Conservation (phyloP, 805 yeast species). For the Teunomyces kruisii region DNA sequence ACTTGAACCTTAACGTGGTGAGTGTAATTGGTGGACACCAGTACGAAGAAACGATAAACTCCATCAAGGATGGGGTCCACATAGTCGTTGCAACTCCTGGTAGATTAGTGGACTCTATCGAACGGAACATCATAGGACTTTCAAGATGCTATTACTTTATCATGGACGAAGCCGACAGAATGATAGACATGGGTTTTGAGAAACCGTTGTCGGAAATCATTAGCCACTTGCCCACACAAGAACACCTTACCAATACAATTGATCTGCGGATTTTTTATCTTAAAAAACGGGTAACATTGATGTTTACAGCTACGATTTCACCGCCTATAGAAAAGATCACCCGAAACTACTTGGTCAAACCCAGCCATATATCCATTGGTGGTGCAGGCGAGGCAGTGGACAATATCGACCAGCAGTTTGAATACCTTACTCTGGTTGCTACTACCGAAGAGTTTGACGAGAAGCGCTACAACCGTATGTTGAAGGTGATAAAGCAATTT, state of each 20-base stretch:
- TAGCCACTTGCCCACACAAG: constrained; percentile 48
- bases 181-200: constrained; percentile 95
- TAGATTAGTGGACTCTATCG: constrained; percentile 76
- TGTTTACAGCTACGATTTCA: constrained; percentile 96
- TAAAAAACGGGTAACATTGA: constrained; percentile 60
- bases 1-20: constrained; percentile 46
- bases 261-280: constrained; percentile 40
- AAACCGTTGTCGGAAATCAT: constrained; percentile 67
- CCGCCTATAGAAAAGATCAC: constrained; percentile 67
- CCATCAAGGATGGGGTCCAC: constrained; percentile 65
- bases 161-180: constrained; percentile 92
- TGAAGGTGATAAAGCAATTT: constrained; percentile 40
- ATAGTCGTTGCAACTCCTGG: constrained; percentile 95
- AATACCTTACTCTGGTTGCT: constrained; percentile 20
- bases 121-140: constrained; percentile 60
- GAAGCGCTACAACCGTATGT: constrained; percentile 44
- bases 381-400: constrained; percentile 63
- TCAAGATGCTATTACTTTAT: constrained; percentile 65
- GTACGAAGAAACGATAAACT: constrained; percentile 66
- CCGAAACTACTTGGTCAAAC: constrained; percentile 55
- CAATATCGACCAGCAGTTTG: constrained; percentile 67
- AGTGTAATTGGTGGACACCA: constrained; percentile 90
- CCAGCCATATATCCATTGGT: constrained; percentile 69
- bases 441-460: constrained; percentile 31
- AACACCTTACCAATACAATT: constrained; percentile 17